Conservation (phyloP, 176 grass and related monocot genomes). For the Echinochloa phyllopogon region DNA sequence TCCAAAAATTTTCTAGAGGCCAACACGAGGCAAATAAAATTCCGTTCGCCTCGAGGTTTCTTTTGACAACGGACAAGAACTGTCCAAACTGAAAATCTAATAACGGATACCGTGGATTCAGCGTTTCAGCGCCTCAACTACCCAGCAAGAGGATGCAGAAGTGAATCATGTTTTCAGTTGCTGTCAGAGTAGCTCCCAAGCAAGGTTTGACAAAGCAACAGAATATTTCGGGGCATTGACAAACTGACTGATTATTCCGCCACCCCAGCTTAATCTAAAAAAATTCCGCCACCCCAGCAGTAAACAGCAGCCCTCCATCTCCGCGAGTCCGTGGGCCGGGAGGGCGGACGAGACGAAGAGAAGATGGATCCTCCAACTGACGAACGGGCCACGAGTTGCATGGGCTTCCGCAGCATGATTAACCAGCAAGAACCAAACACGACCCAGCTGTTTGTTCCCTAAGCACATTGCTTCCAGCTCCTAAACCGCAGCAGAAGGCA, state of each 20-base stretch:
- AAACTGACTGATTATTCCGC: neutral
- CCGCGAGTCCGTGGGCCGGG: neutral
- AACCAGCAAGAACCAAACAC: constrained; percentile 29
- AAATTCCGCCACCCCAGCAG: too few species aligned
- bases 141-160: constrained; percentile 30
- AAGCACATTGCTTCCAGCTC: constrained; percentile 34
- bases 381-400: neutral
- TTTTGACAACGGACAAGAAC: neutral
- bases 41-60: neutral
- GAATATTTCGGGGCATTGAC: neutral
- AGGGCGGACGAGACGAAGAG: neutral
- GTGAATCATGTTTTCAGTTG: neutral
- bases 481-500: neutral
- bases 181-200: constrained; percentile 12
- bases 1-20: neutral
- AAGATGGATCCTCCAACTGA: neutral
- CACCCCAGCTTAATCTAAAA: neutral
- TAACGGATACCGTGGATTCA: constrained; percentile 17
- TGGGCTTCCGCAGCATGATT: constrained; percentile 28
- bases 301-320: neutral
- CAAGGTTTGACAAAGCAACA: constrained; percentile 16
- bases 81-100: neutral
- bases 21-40: neutral
- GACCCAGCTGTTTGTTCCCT: constrained; percentile 18
- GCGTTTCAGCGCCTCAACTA: constrained; percentile 34